A percentile compares a stretch with the other conserved stretches of the same genome.
These are phyloP conservation scores for Neurospora hispaniola DNA, from an alignment of 495 filamentous ascomycete genomes.

Conservation along the genomic window DNA sequence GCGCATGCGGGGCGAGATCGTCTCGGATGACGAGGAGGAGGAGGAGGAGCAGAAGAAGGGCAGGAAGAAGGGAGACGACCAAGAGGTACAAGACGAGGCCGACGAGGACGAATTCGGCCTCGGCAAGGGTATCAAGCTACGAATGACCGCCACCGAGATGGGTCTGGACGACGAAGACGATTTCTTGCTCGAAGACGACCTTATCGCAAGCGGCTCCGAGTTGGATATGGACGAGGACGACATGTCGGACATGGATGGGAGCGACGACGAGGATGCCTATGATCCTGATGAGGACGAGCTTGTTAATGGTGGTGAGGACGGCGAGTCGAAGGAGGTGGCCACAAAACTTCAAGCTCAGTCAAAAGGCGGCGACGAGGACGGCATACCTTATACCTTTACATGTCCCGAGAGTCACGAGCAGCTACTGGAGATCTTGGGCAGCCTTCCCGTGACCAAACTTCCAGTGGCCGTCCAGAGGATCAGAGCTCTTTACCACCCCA, in stretches of 20 bases:
- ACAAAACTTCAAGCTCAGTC: constrained; percentile 25
- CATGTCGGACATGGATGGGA: constrained; percentile 44
- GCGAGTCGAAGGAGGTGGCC: constrained; percentile 35
- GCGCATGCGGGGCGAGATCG: constrained; percentile 61
- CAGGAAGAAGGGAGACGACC: constrained; percentile 24
- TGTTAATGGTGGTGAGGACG: constrained; percentile 47
- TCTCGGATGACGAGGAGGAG: constrained; percentile 40
- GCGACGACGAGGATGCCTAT: constrained; percentile 25
- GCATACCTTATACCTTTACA: constrained; percentile 68
- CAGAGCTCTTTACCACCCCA: constrained; percentile 80
- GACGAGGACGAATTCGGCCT: constrained; percentile 45
- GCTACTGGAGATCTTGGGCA: constrained; percentile 53
- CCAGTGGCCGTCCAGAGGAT: constrained; percentile 81
- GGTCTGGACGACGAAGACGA: constrained; percentile 85
- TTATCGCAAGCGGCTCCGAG: constrained; percentile 60
- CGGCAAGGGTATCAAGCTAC: constrained; percentile 41
- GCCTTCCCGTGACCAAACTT: constrained; percentile 49
- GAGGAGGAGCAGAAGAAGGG: constrained; percentile 37
- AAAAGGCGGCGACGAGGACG: constrained; percentile 31
- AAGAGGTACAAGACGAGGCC: constrained; percentile 24
- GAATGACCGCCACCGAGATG: constrained; percentile 35
- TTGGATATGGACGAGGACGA: constrained; percentile 45
- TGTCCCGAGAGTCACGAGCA: constrained; percentile 72
- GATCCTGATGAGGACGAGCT: constrained; percentile 58
- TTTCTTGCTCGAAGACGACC: constrained; percentile 78